Base-by-base conservation (phyloP, 225 moss, liverwort and hornwort genomes). In the Bryoerythrophyllum caledonicum region DNA sequence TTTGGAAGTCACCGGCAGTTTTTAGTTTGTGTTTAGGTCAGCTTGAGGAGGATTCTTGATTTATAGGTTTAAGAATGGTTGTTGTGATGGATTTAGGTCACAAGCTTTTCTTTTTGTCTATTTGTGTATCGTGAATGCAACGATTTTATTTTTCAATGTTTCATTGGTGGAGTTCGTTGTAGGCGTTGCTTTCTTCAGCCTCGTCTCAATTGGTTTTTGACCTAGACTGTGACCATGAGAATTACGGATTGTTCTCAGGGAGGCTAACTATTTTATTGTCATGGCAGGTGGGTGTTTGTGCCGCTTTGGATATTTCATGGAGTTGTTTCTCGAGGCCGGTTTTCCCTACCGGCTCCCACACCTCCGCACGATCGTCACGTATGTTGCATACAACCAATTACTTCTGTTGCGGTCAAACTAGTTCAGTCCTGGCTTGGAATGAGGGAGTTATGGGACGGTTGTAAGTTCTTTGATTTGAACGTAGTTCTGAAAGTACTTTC, bases 331-430 rank as follows among this genome's bases (percentile, higher is more conserved):
- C 83, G 97, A 74, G 97, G 97, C 65, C 93, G 97, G 35, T 95
- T 99, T 74, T 99, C 97, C 40, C 76, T 99, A 78, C 97, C 97
- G 43, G 97, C 97, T 71, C 97, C 97, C 37, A 87, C 93, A 65
- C 93, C 94, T 86, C 97, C 97, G 10, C 97, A 99, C 81, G 97
- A 93, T 80, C 94, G 97, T 59, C 97, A 93, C 64, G 97, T 99
- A 82, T 68, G 82, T 63, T 58, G 26, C 52, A 52, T 24, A 20
- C 58, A 41, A 41, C 65, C 41, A 67, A 53, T 55, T 9, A 3
- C 48, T 19, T 62, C n/a, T 16, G 52, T 35, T 63, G 21, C 6
- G 27, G 64, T 70, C 48, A 58, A 30, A 59, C 16, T 7, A 62
- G 10, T 75, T 17, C 28, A 63, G 43, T 54, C 26, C 15, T 19